Conservation (phyloP, 495 filamentous ascomycete species). For the Penicillium odoratum region DNA sequence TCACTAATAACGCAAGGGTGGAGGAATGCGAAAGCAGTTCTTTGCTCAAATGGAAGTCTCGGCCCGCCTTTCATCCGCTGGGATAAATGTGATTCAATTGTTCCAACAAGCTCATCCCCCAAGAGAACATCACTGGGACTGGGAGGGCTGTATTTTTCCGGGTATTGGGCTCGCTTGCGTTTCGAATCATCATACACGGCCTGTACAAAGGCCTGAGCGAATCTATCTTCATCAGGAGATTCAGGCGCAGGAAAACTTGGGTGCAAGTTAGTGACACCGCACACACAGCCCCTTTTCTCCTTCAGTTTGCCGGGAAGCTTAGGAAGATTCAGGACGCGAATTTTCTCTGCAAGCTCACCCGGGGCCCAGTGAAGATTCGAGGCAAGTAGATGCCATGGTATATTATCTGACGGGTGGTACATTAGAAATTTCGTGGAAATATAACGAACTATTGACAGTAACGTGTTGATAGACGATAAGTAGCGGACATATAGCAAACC, state of each 20-base stretch:
- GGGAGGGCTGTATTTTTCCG: conserved; percentile 7
- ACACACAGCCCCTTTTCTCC: conserved; percentile 5
- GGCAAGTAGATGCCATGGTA: conserved; percentile 11
- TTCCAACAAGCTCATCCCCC: conserved; percentile 4
- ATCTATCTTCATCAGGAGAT: conserved; percentile 5
- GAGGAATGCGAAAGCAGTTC: conserved; percentile 8
- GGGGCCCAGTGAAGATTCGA: conserved; percentile 13
- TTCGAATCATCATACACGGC: conserved; percentile 11
- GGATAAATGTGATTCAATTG: conserved; percentile 6
- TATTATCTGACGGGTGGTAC: conserved; percentile 4
- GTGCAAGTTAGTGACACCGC: conserved; percentile 13
- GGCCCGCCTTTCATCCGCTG: background rate
- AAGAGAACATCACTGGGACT: conserved; percentile 11
- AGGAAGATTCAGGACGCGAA: conserved; percentile 6
- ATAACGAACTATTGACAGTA: background rate
- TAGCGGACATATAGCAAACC: background rate
- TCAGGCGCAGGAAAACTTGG: conserved; percentile 1
- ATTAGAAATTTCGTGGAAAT: background rate
- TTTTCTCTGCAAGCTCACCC: conserved; percentile 6
- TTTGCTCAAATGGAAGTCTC: conserved; percentile 7
- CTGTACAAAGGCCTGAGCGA: conserved; percentile 6
- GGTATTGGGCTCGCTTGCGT: conserved; percentile 11
- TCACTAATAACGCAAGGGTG: conserved; percentile 4
- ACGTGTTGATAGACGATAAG: background rate
- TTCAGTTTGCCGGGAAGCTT: conserved; percentile 11